Evolutionary conservation across 2,329 filamentous ascomycete genomes (phyloP).

Genomic region (Aspergillus quadrilineatus): DNA sequence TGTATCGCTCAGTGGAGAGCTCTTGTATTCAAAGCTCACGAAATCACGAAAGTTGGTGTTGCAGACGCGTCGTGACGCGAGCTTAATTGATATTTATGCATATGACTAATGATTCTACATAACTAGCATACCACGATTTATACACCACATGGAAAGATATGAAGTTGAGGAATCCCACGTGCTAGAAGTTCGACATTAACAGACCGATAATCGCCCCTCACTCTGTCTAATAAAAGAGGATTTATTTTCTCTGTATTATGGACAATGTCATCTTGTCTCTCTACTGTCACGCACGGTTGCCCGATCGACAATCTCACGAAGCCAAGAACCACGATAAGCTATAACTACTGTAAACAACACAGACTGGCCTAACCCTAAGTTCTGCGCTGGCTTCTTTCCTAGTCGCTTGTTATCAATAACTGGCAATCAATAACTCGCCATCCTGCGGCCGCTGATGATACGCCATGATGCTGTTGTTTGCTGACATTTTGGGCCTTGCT

Average conservation of each 20-base stretch:
- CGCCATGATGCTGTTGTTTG: background rate
- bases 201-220: no score
- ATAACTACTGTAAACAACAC: background rate
- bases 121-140: conserved; percentile 23
- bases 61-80: conserved; percentile 40
- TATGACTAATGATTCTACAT: conserved; percentile 27
- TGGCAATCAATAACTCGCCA: no score
- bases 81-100: conserved; percentile 31
- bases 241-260: no score
- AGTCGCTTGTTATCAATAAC: background rate
- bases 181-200: background rate
- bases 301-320: conserved; percentile 5
- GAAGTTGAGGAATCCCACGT: background rate
- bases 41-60: conserved; percentile 7
- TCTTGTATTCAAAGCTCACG: conserved; percentile 4
- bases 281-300: background rate
- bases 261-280: background rate
- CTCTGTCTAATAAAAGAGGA: no score
- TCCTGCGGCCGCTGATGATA: background rate
- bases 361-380: conserved; percentile 4
- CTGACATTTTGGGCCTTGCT: background rate
- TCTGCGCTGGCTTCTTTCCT: background rate
- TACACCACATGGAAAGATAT: background rate
- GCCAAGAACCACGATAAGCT: background rate
- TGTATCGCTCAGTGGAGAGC: background rate